Percentiles rank a stretch among this genome's conserved stretches.
Conservation (phyloP, 1,284 basidiomycete genomes). For the Coniophora puteana region DNA sequence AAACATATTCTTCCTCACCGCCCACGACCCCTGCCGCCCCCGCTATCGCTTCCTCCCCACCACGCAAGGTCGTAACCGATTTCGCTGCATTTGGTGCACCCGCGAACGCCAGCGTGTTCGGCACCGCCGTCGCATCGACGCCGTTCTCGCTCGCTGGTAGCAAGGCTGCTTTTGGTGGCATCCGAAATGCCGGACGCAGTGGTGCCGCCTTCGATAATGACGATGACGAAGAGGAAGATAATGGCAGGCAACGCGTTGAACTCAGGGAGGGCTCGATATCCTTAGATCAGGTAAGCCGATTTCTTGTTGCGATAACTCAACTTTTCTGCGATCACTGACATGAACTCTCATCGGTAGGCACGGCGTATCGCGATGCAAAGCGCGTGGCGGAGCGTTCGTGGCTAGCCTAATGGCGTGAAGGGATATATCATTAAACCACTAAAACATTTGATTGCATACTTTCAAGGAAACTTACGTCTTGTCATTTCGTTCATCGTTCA, state of each 20-base stretch:
- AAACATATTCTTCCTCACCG: conserved; percentile 29
- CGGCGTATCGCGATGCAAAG: conserved; percentile 72
- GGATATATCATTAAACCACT: too few species aligned
- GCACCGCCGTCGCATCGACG: conserved; percentile 72
- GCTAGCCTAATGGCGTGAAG: too few species aligned
- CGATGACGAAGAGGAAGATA: conserved; percentile 58
- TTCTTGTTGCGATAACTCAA: neutral
- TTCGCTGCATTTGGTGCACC: conserved; percentile 89
- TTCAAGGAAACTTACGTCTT: too few species aligned
- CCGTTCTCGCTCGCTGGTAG: conserved; percentile 79
- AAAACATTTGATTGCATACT: too few species aligned
- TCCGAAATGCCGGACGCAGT: conserved; percentile 44
- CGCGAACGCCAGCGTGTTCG: conserved; percentile 70
- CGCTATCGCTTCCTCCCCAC: conserved; percentile 55
- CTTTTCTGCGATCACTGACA: too few species aligned
- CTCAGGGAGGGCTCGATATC: conserved; percentile 80
- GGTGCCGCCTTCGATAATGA: conserved; percentile 56
- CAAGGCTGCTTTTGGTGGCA: conserved; percentile 75
- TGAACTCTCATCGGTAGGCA: conserved; percentile 37
- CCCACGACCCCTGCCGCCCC: conserved; percentile 34
- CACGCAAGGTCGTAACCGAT: conserved; percentile 82
- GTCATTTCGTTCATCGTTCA: too few species aligned
- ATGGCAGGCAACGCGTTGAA: conserved; percentile 67
- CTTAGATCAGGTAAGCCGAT: conserved; percentile 72
- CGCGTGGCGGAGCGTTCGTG: conserved; percentile 61